Conservation (phyloP, 768 basidiomycete species). For the Flagelloscypha sp. region DNA sequence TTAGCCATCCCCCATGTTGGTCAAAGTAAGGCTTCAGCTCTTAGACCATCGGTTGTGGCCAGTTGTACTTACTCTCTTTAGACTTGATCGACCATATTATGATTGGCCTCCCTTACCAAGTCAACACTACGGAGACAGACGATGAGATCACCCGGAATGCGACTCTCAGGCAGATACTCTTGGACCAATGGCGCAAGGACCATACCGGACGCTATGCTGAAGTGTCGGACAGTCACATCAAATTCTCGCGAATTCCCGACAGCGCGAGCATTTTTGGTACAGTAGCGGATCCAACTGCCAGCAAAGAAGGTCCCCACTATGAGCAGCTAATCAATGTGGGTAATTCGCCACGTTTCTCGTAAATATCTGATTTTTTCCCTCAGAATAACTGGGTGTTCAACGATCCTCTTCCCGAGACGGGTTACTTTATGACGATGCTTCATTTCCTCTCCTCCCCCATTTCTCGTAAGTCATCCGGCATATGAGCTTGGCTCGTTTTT, state of each 20-base stretch:
- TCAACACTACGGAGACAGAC: constrained; percentile 18
- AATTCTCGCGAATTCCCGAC: constrained; percentile 21
- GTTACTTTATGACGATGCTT: constrained; percentile 22
- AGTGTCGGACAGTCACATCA: constrained; percentile 20
- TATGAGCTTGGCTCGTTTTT: neutral
- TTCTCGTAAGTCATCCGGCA: constrained; percentile 20
- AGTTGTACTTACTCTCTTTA: too few relatives aligned
- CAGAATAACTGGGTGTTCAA: constrained; percentile 1
- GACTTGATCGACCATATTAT: constrained; percentile 25
- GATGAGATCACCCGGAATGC: constrained; percentile 19
- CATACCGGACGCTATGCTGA: constrained; percentile 22
- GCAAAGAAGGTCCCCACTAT: constrained; percentile 22
- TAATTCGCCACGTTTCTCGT: constrained; percentile 1
- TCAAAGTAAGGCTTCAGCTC: too few relatives aligned
- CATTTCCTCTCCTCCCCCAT: constrained; percentile 23
- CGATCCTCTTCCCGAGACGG: constrained; percentile 15
- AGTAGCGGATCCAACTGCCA: constrained; percentile 21
- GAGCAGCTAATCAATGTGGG: constrained; percentile 24
- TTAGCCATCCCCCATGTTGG: constrained; percentile 28
- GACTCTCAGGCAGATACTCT: constrained; percentile 12
- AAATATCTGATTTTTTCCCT: neutral
- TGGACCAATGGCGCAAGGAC: constrained; percentile 21
- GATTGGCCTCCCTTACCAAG: constrained; percentile 15
- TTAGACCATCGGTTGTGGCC: too few relatives aligned
- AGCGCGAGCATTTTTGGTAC: constrained; percentile 18